Base-by-base conservation (phyloP, 208 protist species). In the Wallacemonas rigidus region DNA sequence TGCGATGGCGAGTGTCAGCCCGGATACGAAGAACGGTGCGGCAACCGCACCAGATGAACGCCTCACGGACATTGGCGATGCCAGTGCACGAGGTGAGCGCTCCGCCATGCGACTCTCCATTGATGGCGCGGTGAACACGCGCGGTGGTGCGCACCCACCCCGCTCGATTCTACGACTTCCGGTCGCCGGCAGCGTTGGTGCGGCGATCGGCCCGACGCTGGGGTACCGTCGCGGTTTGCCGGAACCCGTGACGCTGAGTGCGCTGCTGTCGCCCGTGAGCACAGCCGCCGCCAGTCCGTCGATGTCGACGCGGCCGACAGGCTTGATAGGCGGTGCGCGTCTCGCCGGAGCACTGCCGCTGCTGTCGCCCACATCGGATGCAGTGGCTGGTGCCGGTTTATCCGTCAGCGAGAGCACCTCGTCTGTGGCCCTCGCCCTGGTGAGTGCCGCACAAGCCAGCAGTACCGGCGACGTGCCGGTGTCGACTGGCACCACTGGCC, bases 291-390 rank as follows among this genome's bases (percentile, higher is more conserved):
- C 53, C 12, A 50, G 45, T 12, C 12, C 45, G 6, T 12, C 45
- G 45, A 12, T 14, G 45, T 12, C 26, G 26, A 26, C 26, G 26
- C 26, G 26, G 26, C 26, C 0, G 26, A 26, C 26, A 26, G 26
- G 26, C 26, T 26, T 26, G 26, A 26, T 26, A 50, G 45, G 45
- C 45, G 1, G 45, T 6, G 45, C 8, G 45, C 45, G 51, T 26
- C 51, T 41, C n/a, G 26, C 26, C 26, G 26, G 26, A 1, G 26
- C 26, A 26, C 36, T 76, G 15, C 51, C 50, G 35, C 38, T 79
- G 1, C 54, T 53, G n/a, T 69, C 74, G 15, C 41, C 57, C 26
- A 79, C 76, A 73, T 57, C 68, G 53, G 67, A 72, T 51, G 74
- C 70, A 5, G 74, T 1, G 36, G n/a, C 15, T 1, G 58, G 45